Base-by-base conservation (phyloP, 2,329 filamentous ascomycete genomes). In the Lecanicillium sp. region DNA sequence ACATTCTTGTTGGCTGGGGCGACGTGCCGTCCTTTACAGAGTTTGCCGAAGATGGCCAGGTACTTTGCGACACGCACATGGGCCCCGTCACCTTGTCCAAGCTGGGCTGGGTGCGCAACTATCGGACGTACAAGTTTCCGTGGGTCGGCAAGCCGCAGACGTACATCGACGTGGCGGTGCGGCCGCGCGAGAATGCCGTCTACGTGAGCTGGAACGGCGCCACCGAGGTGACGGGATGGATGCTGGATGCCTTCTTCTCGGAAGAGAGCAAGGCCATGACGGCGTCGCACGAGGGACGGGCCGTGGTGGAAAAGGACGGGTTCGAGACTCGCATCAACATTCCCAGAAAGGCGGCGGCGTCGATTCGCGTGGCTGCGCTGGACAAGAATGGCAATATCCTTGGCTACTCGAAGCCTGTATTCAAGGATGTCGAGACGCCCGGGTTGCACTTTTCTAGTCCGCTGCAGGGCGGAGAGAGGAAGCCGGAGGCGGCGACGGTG, bases 121-220 rank as follows among this genome's bases (percentile, higher is more conserved):
- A 77, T 47, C 64, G 72, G 17, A 65, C 63, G 3, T 68, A 68
- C 51, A 70, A 70, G 45, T 65, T 60, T 45, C 59, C 65, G 38
- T 78, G 73, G 71, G 62, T 61, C 3, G 69, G 65, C 0, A 48
- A 55, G 12, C 69, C 70, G 2, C 14, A 19, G 28, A 18, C 33
- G n/a, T 12, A 9, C 18, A 58, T 56, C 30, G 65, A 61, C 20
- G 64, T 55, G 18, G 52, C 48, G 5, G 48, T 29, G 18, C 45
- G 30, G 7, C 27, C 27, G 8, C 45, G 44, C 2, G 41, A 41
- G 3, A 44, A 48, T 2, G 53, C 51, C 5, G 40, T 48, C 33
- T 78, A 71, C 51, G 71, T 75, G 3, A 74, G 67, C 4, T 73
- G 69, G 70, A 73, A 73, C 41, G 70, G 70, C 4, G 67, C 68